Evolutionary conservation across 2,329 filamentous ascomycete genomes (phyloP).

Genomic region (Penicillium corylophilum): DNA sequence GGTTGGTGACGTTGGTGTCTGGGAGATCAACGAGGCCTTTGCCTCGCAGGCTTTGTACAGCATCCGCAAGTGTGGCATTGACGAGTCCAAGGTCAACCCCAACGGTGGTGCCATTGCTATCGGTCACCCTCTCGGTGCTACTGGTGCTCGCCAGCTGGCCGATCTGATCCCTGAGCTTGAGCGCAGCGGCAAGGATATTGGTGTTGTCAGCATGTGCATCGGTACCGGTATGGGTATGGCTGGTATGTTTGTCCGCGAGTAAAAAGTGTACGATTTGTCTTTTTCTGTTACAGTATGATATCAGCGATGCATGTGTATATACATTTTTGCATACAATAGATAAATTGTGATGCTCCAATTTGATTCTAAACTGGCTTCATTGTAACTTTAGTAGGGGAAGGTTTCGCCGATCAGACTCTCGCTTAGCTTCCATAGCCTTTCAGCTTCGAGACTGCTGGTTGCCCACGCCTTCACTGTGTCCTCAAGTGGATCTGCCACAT

Average conservation of each 20-base stretch:
- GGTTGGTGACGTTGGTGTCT: slow-evolving; percentile 71
- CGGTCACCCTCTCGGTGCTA: slow-evolving; percentile 87
- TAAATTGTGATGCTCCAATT: not conserved
- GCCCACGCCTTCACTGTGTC: slow-evolving; percentile 32
- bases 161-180: slow-evolving; percentile 70
- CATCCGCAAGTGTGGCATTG: slow-evolving; percentile 60
- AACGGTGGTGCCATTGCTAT: slow-evolving; percentile 94
- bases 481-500: slow-evolving; percentile 37
- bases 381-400: slow-evolving; percentile 28
- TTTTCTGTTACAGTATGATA: slow-evolving; percentile 15
- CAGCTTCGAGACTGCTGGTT: slow-evolving; percentile 32
- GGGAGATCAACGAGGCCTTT: slow-evolving; percentile 91
- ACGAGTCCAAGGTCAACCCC: slow-evolving; percentile 75
- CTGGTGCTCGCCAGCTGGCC: slow-evolving; percentile 75
- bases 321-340: slow-evolving; percentile 16
- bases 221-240: slow-evolving; percentile 80
- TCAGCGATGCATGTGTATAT: slow-evolving; percentile 27
- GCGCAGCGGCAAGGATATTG: slow-evolving; percentile 67
- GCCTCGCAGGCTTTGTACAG: slow-evolving; percentile 67
- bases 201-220: slow-evolving; percentile 89
- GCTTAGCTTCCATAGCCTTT: slow-evolving; percentile 48
- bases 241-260: slow-evolving; percentile 65
- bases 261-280: slow-evolving; percentile 21
- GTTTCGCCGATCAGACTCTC: slow-evolving; percentile 45
- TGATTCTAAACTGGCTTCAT: not conserved